Evolutionary conservation across 768 basidiomycete genomes (phyloP), one percentile per base, ranked within the genome.

Genomic region (Cystobasidium onofrii): DNA sequence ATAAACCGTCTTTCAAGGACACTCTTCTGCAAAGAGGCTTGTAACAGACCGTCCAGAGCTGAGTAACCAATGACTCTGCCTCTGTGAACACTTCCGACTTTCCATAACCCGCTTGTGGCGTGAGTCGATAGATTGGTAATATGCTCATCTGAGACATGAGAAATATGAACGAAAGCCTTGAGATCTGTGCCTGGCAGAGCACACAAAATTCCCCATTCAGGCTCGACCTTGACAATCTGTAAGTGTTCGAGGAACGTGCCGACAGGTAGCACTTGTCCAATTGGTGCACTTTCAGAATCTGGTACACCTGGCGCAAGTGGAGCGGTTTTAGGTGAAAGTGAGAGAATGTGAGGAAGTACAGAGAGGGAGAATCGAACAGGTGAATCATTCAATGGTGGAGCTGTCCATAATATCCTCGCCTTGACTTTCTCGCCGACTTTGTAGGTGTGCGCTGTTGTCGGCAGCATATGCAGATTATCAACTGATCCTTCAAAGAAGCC

Each of bases 401-500:
- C 44, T n/a, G 66, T 70, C 74, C 74, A 96, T 43, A 98, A 81
- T 34, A 98, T 85, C 75, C 95, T 84, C 0, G 89, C 89, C 79
- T 90, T 91, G 77, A 98, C 78, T 79, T 83, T 84, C 73, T 82
- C 80, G 6, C 83, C 84, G 52, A 82, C 73, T 76, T 83, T 84
- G 80, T 79, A 83, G 27, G 84, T 83, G 82, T 82, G 25, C 80
- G 78, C 77, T 15, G 71, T 66, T 1, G 65, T 29, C 1, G 73
- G 61, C 12, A 76, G 84, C 17, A 95, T 82, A 81, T 98, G 95
- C 73, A 89, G 85, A 41, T 87, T 84, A 78, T 96, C 93, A 29
- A 90, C 84, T 0, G 92, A 95, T 36, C 92, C 95, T 43, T 91
- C 89, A 81, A 92, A 98, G 81, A 89, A 94, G 0, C 92, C 93